Evolutionary conservation across 2,329 filamentous ascomycete species (phyloP).

Genomic region (Diaporthe sp.): DNA sequence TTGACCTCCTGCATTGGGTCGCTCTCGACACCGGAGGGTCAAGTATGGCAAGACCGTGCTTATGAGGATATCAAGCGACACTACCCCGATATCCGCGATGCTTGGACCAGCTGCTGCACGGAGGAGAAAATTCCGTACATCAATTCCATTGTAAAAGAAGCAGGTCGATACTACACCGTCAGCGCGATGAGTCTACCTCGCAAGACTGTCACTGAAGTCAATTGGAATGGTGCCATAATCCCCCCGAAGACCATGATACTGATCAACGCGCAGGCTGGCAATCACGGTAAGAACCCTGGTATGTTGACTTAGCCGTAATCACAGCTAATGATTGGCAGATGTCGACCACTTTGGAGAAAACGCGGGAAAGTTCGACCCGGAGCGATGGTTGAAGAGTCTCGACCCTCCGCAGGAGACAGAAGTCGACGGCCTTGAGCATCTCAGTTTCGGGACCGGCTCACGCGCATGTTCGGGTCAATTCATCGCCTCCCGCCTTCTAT

Average conservation of each 20-base stretch:
- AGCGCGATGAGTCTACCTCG: conserved; percentile 66
- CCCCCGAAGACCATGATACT: conserved; percentile 67
- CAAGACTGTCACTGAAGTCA: conserved; percentile 63
- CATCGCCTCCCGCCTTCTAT: conserved; percentile 65
- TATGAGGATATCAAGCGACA: conserved; percentile 65
- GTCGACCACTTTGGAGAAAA: conserved; percentile 62
- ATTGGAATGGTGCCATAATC: conserved; percentile 66
- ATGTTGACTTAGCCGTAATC: too few species aligned
- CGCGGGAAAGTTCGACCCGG: conserved; percentile 62
- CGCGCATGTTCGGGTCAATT: conserved; percentile 66
- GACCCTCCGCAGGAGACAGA: conserved; percentile 52
- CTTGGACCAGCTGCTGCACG: conserved; percentile 60
- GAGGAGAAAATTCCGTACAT: conserved; percentile 64
- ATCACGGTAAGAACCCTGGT: conserved; percentile 57
- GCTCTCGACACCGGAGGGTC: conserved; percentile 61
- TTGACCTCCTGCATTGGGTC: conserved; percentile 66
- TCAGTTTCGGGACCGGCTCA: conserved; percentile 67
- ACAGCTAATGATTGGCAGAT: conserved; percentile 47
- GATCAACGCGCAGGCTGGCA: conserved; percentile 68
- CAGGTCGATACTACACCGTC: conserved; percentile 67
- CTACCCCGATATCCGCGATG: conserved; percentile 60
- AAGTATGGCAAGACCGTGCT: conserved; percentile 65
- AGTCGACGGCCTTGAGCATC: conserved; percentile 53
- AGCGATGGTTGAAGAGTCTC: conserved; percentile 60
- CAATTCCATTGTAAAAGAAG: conserved; percentile 65